phyloP scores from a whole-genome alignment of 371 early-diverging fungal species.

The Saksenaea oblongispora region DNA sequence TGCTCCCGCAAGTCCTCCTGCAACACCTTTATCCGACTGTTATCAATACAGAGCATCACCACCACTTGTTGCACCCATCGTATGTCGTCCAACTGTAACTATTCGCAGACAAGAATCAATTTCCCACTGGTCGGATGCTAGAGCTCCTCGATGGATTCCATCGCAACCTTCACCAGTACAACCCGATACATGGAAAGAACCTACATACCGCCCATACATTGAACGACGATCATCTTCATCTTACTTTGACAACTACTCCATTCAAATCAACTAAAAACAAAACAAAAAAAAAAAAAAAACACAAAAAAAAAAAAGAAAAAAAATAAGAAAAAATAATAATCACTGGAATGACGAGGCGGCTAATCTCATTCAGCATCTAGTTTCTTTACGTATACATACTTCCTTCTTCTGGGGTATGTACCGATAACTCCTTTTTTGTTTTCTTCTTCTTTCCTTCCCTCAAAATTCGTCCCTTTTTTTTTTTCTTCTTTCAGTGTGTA shows the following conservation, averaged over 20 bases:
- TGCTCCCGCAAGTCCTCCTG: slow-evolving; percentile 29
- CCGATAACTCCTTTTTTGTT: background rate
- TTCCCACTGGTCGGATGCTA: background rate
- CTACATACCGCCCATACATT: background rate
- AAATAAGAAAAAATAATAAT: background rate
- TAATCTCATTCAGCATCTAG: background rate
- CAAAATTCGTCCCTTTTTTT: background rate
- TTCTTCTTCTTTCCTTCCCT: background rate
- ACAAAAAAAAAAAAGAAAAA: background rate
- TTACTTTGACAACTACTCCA: background rate
- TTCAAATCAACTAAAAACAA: background rate
- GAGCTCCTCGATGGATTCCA: background rate
- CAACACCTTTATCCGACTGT: slow-evolving; percentile 15
- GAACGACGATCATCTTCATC: slow-evolving; percentile 1
- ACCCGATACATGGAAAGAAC: slow-evolving; percentile 1
- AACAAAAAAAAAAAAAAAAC: background rate
- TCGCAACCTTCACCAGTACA: background rate
- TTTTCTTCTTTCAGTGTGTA: slow-evolving; percentile 5
- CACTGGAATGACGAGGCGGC: background rate
- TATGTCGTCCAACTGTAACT: slow-evolving; percentile 13
- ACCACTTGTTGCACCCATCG: slow-evolving; percentile 21
- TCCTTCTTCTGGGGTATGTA: background rate
- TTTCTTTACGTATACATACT: background rate
- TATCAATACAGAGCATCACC: slow-evolving; percentile 15
- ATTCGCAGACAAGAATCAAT: background rate